These are phyloP conservation scores for Helotiales sp. DNA, from an alignment of 2,329 filamentous ascomycete genomes.

Conservation along the genomic window DNA sequence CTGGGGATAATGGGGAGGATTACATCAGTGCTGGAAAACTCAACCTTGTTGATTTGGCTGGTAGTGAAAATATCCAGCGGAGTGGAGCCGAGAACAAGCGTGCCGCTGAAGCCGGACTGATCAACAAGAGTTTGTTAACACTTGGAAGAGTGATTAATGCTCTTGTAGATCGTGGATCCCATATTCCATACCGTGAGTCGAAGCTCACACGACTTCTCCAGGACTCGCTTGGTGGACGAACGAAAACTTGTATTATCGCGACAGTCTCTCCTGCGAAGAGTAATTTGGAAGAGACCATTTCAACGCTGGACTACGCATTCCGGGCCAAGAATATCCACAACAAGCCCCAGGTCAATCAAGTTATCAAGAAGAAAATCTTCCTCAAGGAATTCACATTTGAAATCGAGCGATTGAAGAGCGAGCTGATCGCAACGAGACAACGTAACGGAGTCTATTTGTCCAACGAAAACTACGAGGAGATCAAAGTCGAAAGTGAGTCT, in stretches of 20 bases:
- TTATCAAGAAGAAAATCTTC: constrained; percentile 90
- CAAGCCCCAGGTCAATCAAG: constrained; percentile 92
- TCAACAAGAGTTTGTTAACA: constrained; percentile 97
- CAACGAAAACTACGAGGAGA: constrained; percentile 86
- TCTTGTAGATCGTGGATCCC: constrained; percentile 83
- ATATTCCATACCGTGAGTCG: constrained; percentile 92
- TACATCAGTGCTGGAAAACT: constrained; percentile 90
- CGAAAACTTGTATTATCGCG: constrained; percentile 98
- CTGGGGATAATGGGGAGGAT: constrained; percentile 83
- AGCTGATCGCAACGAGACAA: constrained; percentile 89
- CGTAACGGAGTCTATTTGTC: constrained; percentile 95
- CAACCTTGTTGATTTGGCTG: constrained; percentile 94
- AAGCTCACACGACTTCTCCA: constrained; percentile 94
- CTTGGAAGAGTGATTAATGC: constrained; percentile 97
- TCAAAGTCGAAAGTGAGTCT: constrained; percentile 91
- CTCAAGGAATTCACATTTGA: constrained; percentile 88
- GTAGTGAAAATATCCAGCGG: constrained; percentile 96
- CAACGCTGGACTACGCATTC: constrained; percentile 96
- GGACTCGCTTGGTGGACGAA: constrained; percentile 93
- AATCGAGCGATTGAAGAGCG: constrained; percentile 92
- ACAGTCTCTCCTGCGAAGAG: constrained; percentile 93
- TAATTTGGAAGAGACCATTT: constrained; percentile 97
- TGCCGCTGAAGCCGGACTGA: constrained; percentile 91
- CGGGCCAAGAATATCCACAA: constrained; percentile 98
- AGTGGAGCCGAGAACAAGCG: constrained; percentile 98